Evolutionary conservation across 169 alveolate genomes (phyloP).

Genomic region (Cyclospora cayetanensis): DNA sequence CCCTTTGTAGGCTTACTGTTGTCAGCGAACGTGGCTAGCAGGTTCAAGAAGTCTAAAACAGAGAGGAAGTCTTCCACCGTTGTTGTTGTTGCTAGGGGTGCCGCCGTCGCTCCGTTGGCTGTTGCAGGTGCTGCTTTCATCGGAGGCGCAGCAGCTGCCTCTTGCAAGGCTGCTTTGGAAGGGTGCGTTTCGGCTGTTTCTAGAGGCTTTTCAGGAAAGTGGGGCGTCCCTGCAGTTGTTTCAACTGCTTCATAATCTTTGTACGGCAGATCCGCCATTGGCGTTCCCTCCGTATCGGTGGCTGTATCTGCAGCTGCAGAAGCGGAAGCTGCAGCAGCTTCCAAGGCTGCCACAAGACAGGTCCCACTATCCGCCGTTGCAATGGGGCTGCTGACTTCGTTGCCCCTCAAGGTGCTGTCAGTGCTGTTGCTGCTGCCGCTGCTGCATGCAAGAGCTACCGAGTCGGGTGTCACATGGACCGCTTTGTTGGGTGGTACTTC

Average conservation of each 20-base stretch:
- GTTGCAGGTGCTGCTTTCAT: background rate
- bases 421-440: background rate
- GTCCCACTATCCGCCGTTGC: background rate
- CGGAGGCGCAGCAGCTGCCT: background rate
- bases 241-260: background rate
- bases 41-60: background rate
- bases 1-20: background rate
- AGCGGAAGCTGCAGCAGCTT: background rate
- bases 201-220: no score
- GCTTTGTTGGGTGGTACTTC: background rate
- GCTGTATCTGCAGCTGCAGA: background rate
- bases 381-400: background rate
- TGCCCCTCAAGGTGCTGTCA: background rate
- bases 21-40: conserved; percentile 13
- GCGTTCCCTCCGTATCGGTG: background rate
- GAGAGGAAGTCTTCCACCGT: background rate
- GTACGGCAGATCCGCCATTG: background rate
- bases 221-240: background rate
- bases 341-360: background rate
- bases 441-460: background rate
- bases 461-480: background rate
- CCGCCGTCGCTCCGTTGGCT: background rate
- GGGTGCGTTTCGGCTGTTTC: background rate
- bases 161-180: background rate
- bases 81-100: background rate